Base-by-base conservation (phyloP, 345 rosid genomes). In the Crucihimalaya himalaica region DNA sequence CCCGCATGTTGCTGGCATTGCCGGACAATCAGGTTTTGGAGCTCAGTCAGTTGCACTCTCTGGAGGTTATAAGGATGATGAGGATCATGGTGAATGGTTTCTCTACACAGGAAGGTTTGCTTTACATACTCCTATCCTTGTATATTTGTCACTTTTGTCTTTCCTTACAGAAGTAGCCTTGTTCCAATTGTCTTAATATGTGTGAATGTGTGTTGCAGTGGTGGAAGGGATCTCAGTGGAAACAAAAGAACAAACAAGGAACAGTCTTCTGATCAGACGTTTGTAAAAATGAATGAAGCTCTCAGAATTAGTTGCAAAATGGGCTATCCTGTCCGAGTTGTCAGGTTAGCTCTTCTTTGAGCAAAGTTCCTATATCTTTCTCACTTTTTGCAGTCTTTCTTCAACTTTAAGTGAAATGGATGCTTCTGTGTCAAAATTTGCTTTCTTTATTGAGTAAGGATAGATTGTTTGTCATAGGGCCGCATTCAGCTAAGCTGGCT, bases 311-410 rank as follows among this genome's bases (percentile, higher is more conserved):
- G 98, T 72, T 93, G 97, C 74, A 68, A 31, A 61, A 85, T 79
- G 69, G 97, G 98, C 2, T 88, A 93, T 37, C 97, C 98, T 9
- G 91, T 93, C n/a, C 87, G 97, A 43, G 98, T 93, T 15, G 87
- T 89, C 31, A 89, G 97, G 97, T 85, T 67, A 75, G 72, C 57
- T 28, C 11, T 21, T 59, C 4, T 14, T n/a, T 47, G 25, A 23
- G 37, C n/a, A 37, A 23, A 20, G 4, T 15, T 8, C 16, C 58
- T 16, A 4, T 61, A 61, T 52, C 12, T 21, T 51, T 20, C 29
- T 10, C n/a, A 47, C 19, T n/a, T 57, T 68, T 18, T 48, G 20
- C 27, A 14, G 7, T 23, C 16, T 35, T 37, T 39, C 14, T 50
- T 19, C 16, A 31, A 8, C 53, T 54, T 19, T 53, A 43, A 3